Base-by-base conservation (phyloP, 306 rosid genomes). In the Acacia crassicarpa region DNA sequence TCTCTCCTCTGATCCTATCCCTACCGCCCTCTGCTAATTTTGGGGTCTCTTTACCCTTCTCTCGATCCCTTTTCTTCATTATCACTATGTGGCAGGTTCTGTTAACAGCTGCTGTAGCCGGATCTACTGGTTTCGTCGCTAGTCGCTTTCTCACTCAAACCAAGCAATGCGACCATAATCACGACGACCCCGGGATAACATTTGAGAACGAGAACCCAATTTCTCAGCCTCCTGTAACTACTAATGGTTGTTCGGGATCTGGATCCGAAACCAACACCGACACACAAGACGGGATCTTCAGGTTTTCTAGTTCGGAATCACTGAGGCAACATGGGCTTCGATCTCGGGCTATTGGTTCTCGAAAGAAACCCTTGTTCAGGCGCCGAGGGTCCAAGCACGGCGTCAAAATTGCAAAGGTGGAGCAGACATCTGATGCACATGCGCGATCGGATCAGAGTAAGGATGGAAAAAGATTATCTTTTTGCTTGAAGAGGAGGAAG, bases 71-170 rank as follows among this genome's bases (percentile, higher is more conserved):
- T 10, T 41, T 76, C 25, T 80, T 33, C 32, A 43, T 61, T 40
- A 46, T 56, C 22, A 49, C 83, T 35, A 93, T 93, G 95, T 91
- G 95, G 97, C 91, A 85, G 69, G 75, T 88, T 84, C 85, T 93
- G 32, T 72, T 93, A 25, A 88, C 90, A 9, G 94, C 93, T 1
- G 92, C 87, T 1, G 88, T 89, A 4, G 91, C 93, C 2, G 94
- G 91, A 74, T 88, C 92, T 81, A 91, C 92, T 20, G 85, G 91
- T 1, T 75, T 93, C 32, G 88, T 86, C 46, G 89, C 94, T 51
- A 88, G 86, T 53, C 91, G 74, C 76, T 72, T 89, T 51, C 70
- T 83, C 73, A 78, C 46, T 11, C 54, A 73, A 62, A 23, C 85
- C 51, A 71, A 44, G 58, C 45, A 35, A 22, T 62, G 76, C 58